Conservation (phyloP, 139 green algal genomes). For the Penium margaritaceum region DNA sequence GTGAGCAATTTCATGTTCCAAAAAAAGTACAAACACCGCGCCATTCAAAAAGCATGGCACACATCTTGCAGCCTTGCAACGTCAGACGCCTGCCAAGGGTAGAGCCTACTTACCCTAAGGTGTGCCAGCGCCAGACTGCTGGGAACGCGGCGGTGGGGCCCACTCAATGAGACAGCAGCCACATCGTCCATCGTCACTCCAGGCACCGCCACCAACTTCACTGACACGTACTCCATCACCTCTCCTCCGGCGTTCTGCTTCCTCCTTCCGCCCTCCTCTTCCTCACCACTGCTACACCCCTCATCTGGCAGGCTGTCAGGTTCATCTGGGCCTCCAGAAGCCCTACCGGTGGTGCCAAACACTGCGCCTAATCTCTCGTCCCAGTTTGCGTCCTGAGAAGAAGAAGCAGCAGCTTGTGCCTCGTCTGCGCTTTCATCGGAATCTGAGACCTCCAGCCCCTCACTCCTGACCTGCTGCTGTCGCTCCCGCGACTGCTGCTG, state of each 20-base stretch:
- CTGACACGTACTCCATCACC: constrained; percentile 33
- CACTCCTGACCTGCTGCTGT: too few relatives aligned
- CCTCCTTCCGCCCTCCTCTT: not conserved
- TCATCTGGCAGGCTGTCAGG: not conserved
- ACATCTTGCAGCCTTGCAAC: too few relatives aligned
- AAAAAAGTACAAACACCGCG: too few relatives aligned
- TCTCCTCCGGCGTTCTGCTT: constrained; percentile 24
- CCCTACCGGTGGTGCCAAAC: too few relatives aligned
- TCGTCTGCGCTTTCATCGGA: not conserved
- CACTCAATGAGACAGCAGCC: not conserved
- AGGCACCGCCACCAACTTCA: constrained; percentile 34
- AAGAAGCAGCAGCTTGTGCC: not conserved
- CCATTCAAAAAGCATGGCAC: too few relatives aligned
- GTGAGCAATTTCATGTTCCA: too few relatives aligned
- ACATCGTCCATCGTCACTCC: constrained; percentile 40
- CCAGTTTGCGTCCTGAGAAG: too few relatives aligned
- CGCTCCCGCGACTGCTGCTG: too few relatives aligned
- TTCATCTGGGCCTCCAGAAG: too few relatives aligned
- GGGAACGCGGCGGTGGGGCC: constrained; percentile 19
- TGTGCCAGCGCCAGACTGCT: constrained; percentile 37
- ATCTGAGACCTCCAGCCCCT: too few relatives aligned
- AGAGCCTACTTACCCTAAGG: constrained; percentile 5
- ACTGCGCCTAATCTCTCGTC: too few relatives aligned
- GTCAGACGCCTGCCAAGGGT: too few relatives aligned
- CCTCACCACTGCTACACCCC: not conserved